Evolutionary conservation across 306 rosid genomes (phyloP), one percentile per base, ranked within the genome.

Genomic region (Corylus heterophylla): DNA sequence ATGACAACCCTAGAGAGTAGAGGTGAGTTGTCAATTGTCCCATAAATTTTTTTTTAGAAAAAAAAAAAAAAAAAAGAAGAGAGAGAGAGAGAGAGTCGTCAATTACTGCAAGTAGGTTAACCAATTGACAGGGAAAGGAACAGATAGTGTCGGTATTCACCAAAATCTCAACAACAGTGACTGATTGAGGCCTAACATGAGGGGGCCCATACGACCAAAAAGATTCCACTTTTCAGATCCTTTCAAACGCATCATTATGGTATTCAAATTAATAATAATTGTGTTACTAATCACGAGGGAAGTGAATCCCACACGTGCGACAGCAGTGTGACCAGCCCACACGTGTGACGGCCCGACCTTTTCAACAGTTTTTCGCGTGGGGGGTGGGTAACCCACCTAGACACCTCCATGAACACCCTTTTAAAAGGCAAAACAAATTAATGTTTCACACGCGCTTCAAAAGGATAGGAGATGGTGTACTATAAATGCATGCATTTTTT

Each of bases 1-100:
- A 77, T 45, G 89, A 79, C 89, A 77, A 50, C 75, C 81, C 80
- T 63, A 84, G 77, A 83, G 75, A 59, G 90, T 75, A 71, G 75
- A 42, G 80, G 45, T 82, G 89, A 76, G 83, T 84, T 82, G 89
- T 82, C 89, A 84, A 78, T 54, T 71, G 42, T 51, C 18, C 1
- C 2, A 4, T 0, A 4, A 37, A n/a, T n/a, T n/a, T n/a, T n/a
- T n/a, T n/a, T n/a, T 37, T 14, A 51, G 13, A 51, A 51, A 3
- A 47, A 8, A 47, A 10, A 47, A 0, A 0, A 47, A 8, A 47
- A 10, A 47, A 8, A 4, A n/a, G n/a, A n/a, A n/a, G n/a, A n/a
- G n/a, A n/a, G n/a, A n/a, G n/a, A n/a, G n/a, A n/a, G n/a, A n/a
- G n/a, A n/a, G n/a, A n/a, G n/a, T n/a, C n/a, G n/a, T n/a, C 51